Percentiles rank a stretch among this genome's conserved stretches.
phyloP scores from a whole-genome alignment of 352 stramenopile species.

The Pythium dissotocum region DNA sequence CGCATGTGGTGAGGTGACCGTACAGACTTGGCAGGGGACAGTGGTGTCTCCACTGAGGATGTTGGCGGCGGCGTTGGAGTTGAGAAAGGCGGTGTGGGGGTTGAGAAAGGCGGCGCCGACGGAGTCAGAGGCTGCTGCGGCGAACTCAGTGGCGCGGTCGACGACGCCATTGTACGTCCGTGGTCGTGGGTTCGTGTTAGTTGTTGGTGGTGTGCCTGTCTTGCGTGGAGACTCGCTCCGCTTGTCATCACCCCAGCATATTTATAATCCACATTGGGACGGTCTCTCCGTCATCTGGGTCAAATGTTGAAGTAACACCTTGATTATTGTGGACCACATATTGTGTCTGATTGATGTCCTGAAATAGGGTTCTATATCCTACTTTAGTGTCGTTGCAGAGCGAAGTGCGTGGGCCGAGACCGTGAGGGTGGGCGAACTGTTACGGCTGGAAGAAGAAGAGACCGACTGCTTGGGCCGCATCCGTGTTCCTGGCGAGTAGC shows the following conservation, averaged over 20 bases:
- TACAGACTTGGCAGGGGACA: background rate
- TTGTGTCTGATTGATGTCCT: background rate
- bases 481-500: background rate
- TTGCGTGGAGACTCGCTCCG: background rate
- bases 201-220: background rate
- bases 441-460: constrained; percentile 14
- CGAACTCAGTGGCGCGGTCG: background rate
- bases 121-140: background rate
- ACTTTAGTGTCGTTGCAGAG: background rate
- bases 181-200: background rate
- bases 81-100: background rate
- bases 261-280: background rate
- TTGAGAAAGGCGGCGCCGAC: background rate
- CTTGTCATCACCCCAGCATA: background rate
- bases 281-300: no score
- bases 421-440: constrained; percentile 5
- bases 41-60: background rate
- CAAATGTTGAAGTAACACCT: constrained; percentile 4
- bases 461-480: constrained; percentile 1
- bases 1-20: constrained; percentile 1
- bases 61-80: background rate
- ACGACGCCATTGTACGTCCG: background rate
- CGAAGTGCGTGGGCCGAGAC: constrained; percentile 6
- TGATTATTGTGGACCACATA: constrained; percentile 9
- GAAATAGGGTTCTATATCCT: background rate